Percentiles rank a stretch among this genome's conserved stretches.
Evolutionary conservation across 768 basidiomycete species (phyloP).

Genomic region (Tremella yokohamensis): DNA sequence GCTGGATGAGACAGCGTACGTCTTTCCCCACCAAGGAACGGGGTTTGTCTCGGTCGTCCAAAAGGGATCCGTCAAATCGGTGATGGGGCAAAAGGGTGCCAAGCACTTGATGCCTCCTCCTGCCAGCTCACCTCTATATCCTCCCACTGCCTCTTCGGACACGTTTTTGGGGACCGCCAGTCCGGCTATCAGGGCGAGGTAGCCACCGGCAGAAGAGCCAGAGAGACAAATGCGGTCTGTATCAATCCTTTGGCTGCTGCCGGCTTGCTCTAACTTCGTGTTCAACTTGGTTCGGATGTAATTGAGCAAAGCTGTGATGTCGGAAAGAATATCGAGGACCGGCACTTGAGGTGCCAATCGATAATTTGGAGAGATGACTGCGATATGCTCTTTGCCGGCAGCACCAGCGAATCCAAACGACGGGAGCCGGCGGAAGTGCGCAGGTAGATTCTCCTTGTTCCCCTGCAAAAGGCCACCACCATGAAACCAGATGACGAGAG

Average conservation of each 20-base stretch:
- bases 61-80: constrained; percentile 41
- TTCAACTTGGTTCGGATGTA: constrained; percentile 37
- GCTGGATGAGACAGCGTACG: constrained; percentile 22
- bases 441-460: constrained; percentile 47
- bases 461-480: constrained; percentile 48
- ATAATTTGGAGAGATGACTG: constrained; percentile 50
- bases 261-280: constrained; percentile 20
- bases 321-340: constrained; percentile 47
- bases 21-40: constrained; percentile 33
- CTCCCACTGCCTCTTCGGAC: constrained; percentile 37
- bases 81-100: constrained; percentile 46
- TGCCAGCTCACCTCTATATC: constrained; percentile 28
- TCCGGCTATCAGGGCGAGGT: constrained; percentile 43
- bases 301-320: constrained; percentile 34
- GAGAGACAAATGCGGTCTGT: constrained; percentile 35
- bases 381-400: constrained; percentile 18
- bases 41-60: constrained; percentile 44
- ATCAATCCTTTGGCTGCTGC: constrained; percentile 31
- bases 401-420: constrained; percentile 8
- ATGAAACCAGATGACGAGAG: constrained; percentile 48
- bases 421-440: constrained; percentile 45
- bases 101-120: constrained; percentile 38
- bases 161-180: constrained; percentile 22
- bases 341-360: constrained; percentile 50
- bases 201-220: constrained; percentile 44